These are phyloP conservation scores for Scytalidium lignicola DNA, from an alignment of 2,329 filamentous ascomycete species.

Conservation along the genomic window DNA sequence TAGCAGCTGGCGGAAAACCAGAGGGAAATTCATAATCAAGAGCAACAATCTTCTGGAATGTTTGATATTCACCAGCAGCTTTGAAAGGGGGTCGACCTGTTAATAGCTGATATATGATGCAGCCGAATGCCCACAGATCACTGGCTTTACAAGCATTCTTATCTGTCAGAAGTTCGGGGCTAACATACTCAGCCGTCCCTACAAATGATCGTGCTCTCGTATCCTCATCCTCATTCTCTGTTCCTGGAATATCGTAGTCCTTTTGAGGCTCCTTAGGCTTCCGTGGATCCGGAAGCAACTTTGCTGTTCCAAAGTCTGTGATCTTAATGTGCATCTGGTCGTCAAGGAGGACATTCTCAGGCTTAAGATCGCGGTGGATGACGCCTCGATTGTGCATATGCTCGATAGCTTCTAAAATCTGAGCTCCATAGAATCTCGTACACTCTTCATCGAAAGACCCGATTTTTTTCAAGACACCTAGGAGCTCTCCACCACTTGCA, in stretches of 20 bases:
- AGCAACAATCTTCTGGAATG: conserved; percentile 95
- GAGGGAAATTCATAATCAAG: conserved; percentile 90
- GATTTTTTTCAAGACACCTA: conserved; percentile 91
- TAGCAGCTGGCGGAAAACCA: conserved; percentile 80
- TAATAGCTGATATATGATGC: conserved; percentile 93
- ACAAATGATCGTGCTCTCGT: conserved; percentile 90
- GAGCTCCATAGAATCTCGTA: conserved; percentile 86
- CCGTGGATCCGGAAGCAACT: conserved; percentile 65
- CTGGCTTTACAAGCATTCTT: conserved; percentile 98
- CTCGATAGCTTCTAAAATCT: conserved; percentile 92
- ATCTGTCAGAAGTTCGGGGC: conserved; percentile 91
- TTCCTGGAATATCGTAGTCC: conserved; percentile 34
- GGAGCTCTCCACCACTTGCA: conserved; percentile 83
- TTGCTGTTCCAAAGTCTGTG: conserved; percentile 98
- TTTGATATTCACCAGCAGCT: conserved; percentile 89
- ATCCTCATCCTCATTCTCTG: conserved; percentile 43
- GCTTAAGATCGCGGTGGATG: conserved; percentile 94
- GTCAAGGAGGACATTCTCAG: conserved; percentile 93
- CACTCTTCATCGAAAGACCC: conserved; percentile 94
- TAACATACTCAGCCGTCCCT: conserved; percentile 96
- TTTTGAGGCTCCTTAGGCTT: conserved; percentile 22
- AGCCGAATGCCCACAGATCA: conserved; percentile 97
- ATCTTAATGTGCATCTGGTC: conserved; percentile 98
- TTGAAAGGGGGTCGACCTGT: conserved; percentile 98
- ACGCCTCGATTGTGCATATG: conserved; percentile 98